Evolutionary conservation across 371 early-diverging fungal genomes (phyloP).

Genomic region (Lichtheimia ramosa): DNA sequence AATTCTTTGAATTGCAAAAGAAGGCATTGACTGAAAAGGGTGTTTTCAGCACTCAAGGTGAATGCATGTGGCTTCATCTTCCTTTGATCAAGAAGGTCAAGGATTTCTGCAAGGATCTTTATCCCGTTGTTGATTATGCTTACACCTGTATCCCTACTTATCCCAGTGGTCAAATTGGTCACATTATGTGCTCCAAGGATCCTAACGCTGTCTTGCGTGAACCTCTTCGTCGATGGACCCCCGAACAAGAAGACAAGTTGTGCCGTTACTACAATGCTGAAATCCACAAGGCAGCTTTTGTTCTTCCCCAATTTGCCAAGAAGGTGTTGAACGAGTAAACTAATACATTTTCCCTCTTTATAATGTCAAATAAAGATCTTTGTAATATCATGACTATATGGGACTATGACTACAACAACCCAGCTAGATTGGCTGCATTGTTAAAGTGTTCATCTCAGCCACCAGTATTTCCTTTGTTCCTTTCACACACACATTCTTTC

Average conservation of each 20-base stretch:
- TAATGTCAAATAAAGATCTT: background rate
- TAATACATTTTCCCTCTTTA: background rate
- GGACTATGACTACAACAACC: too few relatives aligned
- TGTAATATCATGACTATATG: too few relatives aligned
- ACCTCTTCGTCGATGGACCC: slow-evolving; percentile 78
- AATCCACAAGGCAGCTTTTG: slow-evolving; percentile 92
- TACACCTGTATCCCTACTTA: slow-evolving; percentile 95
- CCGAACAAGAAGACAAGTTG: slow-evolving; percentile 78
- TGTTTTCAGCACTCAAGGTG: slow-evolving; percentile 95
- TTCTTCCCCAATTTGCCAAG: slow-evolving; percentile 89
- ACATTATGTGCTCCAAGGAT: slow-evolving; percentile 88
- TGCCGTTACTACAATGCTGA: slow-evolving; percentile 91
- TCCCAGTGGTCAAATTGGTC: slow-evolving; percentile 96
- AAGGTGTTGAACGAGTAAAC: slow-evolving; percentile 31
- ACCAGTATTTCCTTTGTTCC: background rate
- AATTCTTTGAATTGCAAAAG: slow-evolving; percentile 90
- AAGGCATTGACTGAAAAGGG: slow-evolving; percentile 90
- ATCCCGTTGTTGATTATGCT: slow-evolving; percentile 90
- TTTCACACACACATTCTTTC: background rate
- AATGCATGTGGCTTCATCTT: slow-evolving; percentile 97
- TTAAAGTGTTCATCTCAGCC: background rate
- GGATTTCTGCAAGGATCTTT: slow-evolving; percentile 75
- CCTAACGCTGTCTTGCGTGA: slow-evolving; percentile 64
- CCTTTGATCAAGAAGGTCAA: slow-evolving; percentile 86
- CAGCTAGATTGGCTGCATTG: too few relatives aligned